A percentile compares a stretch with the other conserved stretches of the same genome.
Conservation (phyloP, 2,329 filamentous ascomycete species). For the Cercospora citrullina region DNA sequence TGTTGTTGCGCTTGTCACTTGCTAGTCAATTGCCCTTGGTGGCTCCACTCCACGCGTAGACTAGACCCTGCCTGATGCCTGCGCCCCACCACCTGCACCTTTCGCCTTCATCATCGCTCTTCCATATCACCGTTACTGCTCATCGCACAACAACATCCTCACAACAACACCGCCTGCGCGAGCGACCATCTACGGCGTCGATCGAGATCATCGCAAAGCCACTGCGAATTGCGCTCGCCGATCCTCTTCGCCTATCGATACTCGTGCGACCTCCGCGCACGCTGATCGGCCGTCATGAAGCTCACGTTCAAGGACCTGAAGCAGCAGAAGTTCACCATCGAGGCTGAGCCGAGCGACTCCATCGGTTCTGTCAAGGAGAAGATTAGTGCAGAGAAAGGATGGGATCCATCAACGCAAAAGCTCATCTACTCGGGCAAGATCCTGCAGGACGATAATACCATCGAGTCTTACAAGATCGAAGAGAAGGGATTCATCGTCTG, state of each 20-base stretch:
- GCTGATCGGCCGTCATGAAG: constrained; percentile 54
- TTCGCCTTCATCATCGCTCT: constrained; percentile 7
- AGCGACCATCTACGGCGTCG: background rate
- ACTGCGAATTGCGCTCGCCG: background rate
- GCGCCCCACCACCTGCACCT: constrained; percentile 6
- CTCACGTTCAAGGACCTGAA: constrained; percentile 87
- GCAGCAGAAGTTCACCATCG: constrained; percentile 97
- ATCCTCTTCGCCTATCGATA: background rate
- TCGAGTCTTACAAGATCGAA: constrained; percentile 96
- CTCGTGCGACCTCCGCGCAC: constrained; percentile 3
- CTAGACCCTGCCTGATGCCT: constrained; percentile 3
- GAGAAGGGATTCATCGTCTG: constrained; percentile 99
- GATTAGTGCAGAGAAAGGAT: constrained; percentile 88
- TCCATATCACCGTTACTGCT: constrained; percentile 11
- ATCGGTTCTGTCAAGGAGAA: constrained; percentile 90
- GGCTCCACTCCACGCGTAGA: background rate
- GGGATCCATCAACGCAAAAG: constrained; percentile 87
- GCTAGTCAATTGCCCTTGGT: background rate
- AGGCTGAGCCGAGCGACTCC: constrained; percentile 88
- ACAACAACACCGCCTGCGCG: background rate
- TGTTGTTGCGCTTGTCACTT: background rate
- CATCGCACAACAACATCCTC: background rate
- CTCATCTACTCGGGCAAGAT: constrained; percentile 99
- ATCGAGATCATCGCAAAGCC: background rate
- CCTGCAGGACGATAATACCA: constrained; percentile 93